Percentiles rank a stretch among this genome's conserved stretches.
Evolutionary conservation across 2,329 filamentous ascomycete genomes (phyloP).

Genomic region (Alternaria sp.): DNA sequence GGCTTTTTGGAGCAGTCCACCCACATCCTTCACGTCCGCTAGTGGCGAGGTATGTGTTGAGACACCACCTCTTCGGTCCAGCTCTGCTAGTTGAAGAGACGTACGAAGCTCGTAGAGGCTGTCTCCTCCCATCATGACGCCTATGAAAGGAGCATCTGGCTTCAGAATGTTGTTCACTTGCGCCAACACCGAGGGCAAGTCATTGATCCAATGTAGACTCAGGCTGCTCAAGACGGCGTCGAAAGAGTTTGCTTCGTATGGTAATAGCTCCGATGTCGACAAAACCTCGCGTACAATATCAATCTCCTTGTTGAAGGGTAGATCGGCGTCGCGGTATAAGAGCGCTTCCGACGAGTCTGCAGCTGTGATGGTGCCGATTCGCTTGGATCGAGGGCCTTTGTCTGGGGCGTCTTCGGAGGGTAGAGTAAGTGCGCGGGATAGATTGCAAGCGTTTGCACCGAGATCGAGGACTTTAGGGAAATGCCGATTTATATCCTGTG

Average conservation of each 20-base stretch:
- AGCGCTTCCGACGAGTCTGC: slow-evolving; percentile 80
- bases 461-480: slow-evolving; percentile 88
- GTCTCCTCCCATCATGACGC: slow-evolving; percentile 95
- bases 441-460: slow-evolving; percentile 94
- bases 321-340: slow-evolving; percentile 78
- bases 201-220: slow-evolving; percentile 96
- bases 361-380: slow-evolving; percentile 77
- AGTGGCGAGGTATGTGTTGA: slow-evolving; percentile 89
- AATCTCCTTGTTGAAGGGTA: slow-evolving; percentile 76
- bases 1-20: slow-evolving; percentile 81
- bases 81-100: slow-evolving; percentile 88
- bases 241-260: slow-evolving; percentile 77
- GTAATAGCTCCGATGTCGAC: slow-evolving; percentile 74
- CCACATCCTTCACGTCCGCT: slow-evolving; percentile 89
- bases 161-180: slow-evolving; percentile 89
- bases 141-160: slow-evolving; percentile 89
- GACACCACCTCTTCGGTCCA: slow-evolving; percentile 89
- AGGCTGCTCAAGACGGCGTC: slow-evolving; percentile 89
- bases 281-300: slow-evolving; percentile 77
- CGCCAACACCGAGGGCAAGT: slow-evolving; percentile 81
- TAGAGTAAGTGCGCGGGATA: slow-evolving; percentile 77
- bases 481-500: slow-evolving; percentile 87
- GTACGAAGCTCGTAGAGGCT: slow-evolving; percentile 92
- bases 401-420: slow-evolving; percentile 65
- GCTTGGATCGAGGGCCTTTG: slow-evolving; percentile 71